A percentile compares a stretch with the other conserved stretches of the same genome.
These are phyloP conservation scores for Puccinia horiana DNA, from an alignment of 1,284 basidiomycete species.

Conservation along the genomic window DNA sequence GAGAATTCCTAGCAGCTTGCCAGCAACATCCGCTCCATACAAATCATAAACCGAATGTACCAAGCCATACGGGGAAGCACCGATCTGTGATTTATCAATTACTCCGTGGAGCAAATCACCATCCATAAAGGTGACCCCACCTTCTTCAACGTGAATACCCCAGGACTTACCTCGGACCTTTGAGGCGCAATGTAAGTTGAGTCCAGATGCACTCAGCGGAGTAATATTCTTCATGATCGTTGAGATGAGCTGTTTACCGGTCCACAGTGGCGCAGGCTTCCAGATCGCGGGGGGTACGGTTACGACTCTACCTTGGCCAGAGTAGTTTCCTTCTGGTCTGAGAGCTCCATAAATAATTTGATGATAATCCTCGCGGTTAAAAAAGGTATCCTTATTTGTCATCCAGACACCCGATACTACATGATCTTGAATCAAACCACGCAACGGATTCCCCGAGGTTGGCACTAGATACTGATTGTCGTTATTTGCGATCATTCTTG, in stretches of 20 bases:
- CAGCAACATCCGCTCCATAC: conserved; percentile 88
- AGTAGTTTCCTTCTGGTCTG: conserved; percentile 78
- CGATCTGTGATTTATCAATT: conserved; percentile 96
- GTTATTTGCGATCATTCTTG: conserved; percentile 91
- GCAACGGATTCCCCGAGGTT: conserved; percentile 94
- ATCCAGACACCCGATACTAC: conserved; percentile 99
- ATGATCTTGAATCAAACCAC: conserved; percentile 98
- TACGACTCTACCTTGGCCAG: conserved; percentile 69
- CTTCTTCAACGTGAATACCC: conserved; percentile 69
- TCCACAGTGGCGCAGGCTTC: conserved; percentile 90
- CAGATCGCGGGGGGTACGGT: conserved; percentile 89
- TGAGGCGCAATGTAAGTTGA: conserved; percentile 82
- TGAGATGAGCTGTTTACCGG: conserved; percentile 95
- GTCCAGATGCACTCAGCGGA: conserved; percentile 74
- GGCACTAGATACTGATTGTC: conserved; percentile 99
- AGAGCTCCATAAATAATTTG: conserved; percentile 95
- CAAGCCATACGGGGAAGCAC: conserved; percentile 91
- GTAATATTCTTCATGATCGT: conserved; percentile 90
- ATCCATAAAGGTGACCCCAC: conserved; percentile 84
- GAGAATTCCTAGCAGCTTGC: conserved; percentile 86
- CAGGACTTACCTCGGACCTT: conserved; percentile 81
- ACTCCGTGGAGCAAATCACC: conserved; percentile 90
- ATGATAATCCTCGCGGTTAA: conserved; percentile 92
- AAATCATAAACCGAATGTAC: conserved; percentile 98
- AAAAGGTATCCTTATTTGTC: conserved; percentile 93